Evolutionary conservation across 164 flowering plant genomes (phyloP).

Genomic region (Platanus orientalis): DNA sequence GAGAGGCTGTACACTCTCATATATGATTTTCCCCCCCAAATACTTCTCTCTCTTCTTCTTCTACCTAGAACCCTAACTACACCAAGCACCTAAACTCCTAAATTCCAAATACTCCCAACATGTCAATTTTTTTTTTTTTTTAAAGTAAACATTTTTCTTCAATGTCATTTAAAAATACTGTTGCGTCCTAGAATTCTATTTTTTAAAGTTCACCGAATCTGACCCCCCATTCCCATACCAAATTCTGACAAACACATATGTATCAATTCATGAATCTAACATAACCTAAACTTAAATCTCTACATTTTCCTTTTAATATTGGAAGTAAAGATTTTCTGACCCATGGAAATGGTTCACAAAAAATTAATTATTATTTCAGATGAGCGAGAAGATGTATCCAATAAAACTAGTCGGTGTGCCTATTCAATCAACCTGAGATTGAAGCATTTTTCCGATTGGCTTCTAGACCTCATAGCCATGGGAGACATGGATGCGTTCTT

Average conservation of each 20-base stretch:
- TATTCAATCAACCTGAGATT: constrained; percentile 86
- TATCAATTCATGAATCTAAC: no score
- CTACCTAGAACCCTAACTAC: no score
- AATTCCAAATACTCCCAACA: no score
- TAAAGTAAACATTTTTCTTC: no score
- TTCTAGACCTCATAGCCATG: constrained; percentile 92
- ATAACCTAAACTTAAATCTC: background rate
- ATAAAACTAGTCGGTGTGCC: constrained; percentile 38
- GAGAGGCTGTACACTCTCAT: no score
- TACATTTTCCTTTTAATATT: background rate
- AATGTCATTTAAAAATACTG: background rate
- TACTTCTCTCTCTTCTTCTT: no score
- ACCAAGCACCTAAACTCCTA: no score
- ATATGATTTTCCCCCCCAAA: no score
- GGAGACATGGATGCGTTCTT: constrained; percentile 98
- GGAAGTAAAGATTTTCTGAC: background rate
- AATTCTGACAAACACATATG: no score
- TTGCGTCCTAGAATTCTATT: background rate
- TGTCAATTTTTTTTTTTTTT: no score
- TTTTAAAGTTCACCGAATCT: background rate
- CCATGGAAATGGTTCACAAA: background rate
- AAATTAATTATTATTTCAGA: constrained; percentile 35
- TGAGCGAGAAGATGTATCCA: constrained; percentile 29
- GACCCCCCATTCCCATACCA: background rate
- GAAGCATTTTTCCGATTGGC: constrained; percentile 98